These are phyloP conservation scores for Sporothrix luriei DNA, from an alignment of 2,329 filamentous ascomycete genomes.

Conservation along the genomic window DNA sequence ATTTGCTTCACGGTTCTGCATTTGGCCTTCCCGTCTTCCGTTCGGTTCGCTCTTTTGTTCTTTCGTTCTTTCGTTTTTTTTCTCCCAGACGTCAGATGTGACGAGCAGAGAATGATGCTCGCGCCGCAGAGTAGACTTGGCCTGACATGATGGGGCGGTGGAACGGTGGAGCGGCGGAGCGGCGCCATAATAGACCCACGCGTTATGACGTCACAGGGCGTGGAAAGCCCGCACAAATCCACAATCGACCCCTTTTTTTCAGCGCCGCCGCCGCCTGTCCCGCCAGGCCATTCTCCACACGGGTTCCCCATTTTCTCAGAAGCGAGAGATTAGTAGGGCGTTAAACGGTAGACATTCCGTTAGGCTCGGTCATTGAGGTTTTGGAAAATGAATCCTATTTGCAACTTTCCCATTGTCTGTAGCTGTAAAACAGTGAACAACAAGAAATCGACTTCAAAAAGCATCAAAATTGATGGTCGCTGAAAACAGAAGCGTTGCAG, in stretches of 20 bases:
- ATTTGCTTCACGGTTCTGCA: no score
- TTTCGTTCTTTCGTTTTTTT: no score
- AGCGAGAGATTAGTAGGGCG: not conserved
- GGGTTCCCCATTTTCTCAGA: not conserved
- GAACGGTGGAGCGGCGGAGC: not conserved
- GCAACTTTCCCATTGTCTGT: no score
- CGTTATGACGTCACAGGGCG: conserved; percentile 6
- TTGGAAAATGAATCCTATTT: no score
- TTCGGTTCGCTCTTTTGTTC: not conserved
- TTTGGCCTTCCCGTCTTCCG: not conserved
- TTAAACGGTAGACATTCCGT: no score
- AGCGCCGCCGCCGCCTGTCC: no score
- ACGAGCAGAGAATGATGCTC: no score
- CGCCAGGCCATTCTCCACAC: not conserved
- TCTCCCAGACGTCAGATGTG: not conserved
- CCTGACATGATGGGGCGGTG: not conserved
- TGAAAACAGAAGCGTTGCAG: no score
- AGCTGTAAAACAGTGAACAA: no score
- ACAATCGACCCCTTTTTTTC: not conserved
- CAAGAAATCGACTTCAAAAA: no score
- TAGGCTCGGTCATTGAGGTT: no score
- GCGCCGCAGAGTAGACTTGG: not conserved
- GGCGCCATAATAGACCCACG: not conserved
- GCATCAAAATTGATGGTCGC: no score
- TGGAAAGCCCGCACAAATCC: not conserved